Evolutionary conservation across 805 yeast genomes (phyloP).

Genomic region (Kregervanrija fluxuum): DNA sequence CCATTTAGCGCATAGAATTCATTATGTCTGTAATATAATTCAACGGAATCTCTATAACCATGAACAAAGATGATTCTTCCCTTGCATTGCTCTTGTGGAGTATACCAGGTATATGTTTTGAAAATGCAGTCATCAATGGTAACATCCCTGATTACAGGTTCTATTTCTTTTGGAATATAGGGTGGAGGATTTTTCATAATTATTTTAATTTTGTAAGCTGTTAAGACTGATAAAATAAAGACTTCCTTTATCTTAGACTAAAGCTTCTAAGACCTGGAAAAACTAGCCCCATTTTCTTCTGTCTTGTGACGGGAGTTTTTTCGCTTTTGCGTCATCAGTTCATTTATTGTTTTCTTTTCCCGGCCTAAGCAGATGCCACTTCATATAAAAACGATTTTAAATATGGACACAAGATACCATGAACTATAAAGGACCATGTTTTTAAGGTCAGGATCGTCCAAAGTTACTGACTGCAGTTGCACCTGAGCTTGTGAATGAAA

Average conservation of each 20-base stretch:
- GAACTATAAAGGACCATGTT: too few species aligned
- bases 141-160: conserved; percentile 4
- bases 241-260: not conserved
- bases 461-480: too few species aligned
- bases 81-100: conserved; percentile 21
- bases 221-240: not conserved
- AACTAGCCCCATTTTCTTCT: too few species aligned
- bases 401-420: too few species aligned
- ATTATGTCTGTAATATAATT: conserved; percentile 41
- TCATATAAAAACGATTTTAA: too few species aligned
- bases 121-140: conserved; percentile 17
- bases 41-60: conserved; percentile 61
- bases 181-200: conserved; percentile 4
- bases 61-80: conserved; percentile 60
- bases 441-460: too few species aligned
- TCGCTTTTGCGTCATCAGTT: too few species aligned
- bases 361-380: too few species aligned
- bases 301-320: too few species aligned
- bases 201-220: not conserved
- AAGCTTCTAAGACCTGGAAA: not conserved
- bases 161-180: conserved; percentile 5
- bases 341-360: too few species aligned
- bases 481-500: too few species aligned
- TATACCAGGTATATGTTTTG: conserved; percentile 15
- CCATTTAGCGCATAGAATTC: conserved; percentile 48